Base-by-base conservation (phyloP, 306 rosid genomes). In the Vachellia collinsii region DNA sequence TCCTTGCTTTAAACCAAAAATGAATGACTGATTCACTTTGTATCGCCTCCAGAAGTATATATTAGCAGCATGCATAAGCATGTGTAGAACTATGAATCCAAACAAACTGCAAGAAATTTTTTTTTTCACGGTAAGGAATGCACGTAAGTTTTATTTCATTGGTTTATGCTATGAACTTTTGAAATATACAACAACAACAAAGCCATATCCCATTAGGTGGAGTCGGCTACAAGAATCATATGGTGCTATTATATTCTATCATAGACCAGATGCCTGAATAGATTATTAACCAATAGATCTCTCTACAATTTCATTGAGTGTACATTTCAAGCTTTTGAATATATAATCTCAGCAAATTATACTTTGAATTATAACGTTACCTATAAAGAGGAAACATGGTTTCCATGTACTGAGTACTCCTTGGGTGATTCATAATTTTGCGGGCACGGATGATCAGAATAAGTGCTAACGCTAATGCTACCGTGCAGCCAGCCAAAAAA, bases 331-430 rank as follows among this genome's bases (percentile, higher is more conserved):
- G 34, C 1, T 29, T 62, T 29, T 29, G 34, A 11, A 62, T 16
- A 16, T 9, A 37, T 37, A 17, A 17, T 16, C 6, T 65, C 12
- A 0, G 25, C 3, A 38, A 20, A 65, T 38, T 37, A 12, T 63
- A 29, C 4, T 38, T 65, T 36, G 22, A 16, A 16, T 63, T 22
- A 36, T 69, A 34, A 36, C 39, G 71, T 66, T 78, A 88, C 97
- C 94, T 92, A 80, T 92, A 87, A 16, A 92, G 88, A 14, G 97
- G 97, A 77, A 90, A 90, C 91, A 92, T 70, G 79, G 77, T 88
- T 14, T 90, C 88, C 94, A 92, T 90, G 82, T 92, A 92, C 75
- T 81, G 44, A 0, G 72, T 48, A 20, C 76, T 66, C 34, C 85
- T 91, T 25, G 29, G 8, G 50, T 70, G 25, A 23, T 81, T 56